phyloP scores from a whole-genome alignment of 2,329 filamentous ascomycete species.

The Verticillium tricorpus region DNA sequence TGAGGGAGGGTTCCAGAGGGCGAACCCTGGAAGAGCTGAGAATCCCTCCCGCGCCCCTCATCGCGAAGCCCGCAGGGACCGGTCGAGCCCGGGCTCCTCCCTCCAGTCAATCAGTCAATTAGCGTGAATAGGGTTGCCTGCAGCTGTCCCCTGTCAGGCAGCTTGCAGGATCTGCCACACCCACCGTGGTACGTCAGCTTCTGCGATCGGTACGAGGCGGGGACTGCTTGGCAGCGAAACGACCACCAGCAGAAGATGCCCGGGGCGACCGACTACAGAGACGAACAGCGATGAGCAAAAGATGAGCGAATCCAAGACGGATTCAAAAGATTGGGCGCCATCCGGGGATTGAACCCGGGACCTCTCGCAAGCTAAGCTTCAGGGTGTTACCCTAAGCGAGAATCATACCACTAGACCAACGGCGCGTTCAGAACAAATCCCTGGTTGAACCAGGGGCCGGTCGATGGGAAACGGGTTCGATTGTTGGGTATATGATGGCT shows the following conservation, averaged over 20 bases:
- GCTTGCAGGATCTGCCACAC: no score
- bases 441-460: conserved; percentile 3
- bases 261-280: no score
- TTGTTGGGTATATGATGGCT: neutral
- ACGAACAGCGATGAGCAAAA: neutral
- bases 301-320: neutral
- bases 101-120: no score
- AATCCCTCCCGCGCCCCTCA: neutral
- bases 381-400: conserved; percentile 57
- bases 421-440: conserved; percentile 1
- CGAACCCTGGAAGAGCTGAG: neutral
- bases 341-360: conserved; percentile 19
- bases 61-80: neutral
- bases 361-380: conserved; percentile 15
- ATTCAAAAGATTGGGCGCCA: conserved; percentile 6
- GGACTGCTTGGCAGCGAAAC: no score
- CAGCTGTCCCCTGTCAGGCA: no score
- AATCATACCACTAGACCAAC: conserved; percentile 66
- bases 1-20: neutral
- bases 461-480: neutral
- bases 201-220: no score
- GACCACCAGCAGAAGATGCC: neutral
- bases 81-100: neutral
- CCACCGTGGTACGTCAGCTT: no score
- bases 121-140: no score